phyloP scores from a whole-genome alignment of 164 flowering plant species.

The Magnolia sinica region DNA sequence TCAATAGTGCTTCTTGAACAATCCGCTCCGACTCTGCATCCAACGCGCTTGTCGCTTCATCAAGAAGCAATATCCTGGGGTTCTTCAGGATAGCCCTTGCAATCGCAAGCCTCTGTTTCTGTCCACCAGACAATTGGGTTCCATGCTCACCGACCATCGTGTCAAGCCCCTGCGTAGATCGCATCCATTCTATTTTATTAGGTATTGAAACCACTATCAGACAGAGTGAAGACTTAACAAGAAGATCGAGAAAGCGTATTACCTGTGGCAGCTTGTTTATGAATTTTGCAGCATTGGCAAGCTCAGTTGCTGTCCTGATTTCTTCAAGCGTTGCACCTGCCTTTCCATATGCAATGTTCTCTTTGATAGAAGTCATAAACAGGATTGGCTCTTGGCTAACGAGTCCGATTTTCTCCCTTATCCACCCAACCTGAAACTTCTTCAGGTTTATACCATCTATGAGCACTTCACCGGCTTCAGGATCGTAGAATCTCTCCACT shows the following conservation, averaged over 20 bases:
- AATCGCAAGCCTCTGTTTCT: slow-evolving; percentile 76
- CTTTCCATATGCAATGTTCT: slow-evolving; percentile 71
- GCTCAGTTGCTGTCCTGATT: slow-evolving; percentile 51
- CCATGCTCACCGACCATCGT: slow-evolving; percentile 80
- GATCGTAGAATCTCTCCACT: slow-evolving; percentile 81
- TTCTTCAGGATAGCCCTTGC: slow-evolving; percentile 79
- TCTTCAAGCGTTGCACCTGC: slow-evolving; percentile 53
- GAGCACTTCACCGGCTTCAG: slow-evolving; percentile 65
- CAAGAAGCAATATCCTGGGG: slow-evolving; percentile 73
- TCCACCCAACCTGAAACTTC: slow-evolving; percentile 50
- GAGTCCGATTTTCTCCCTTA: slow-evolving; percentile 60
- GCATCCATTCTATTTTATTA: background rate
- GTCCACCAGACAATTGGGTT: slow-evolving; percentile 75
- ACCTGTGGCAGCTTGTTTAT: slow-evolving; percentile 68
- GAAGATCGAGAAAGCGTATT: background rate
- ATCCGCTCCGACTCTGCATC: slow-evolving; percentile 67
- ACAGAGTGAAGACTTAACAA: background rate
- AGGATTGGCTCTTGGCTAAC: slow-evolving; percentile 72
- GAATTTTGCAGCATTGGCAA: slow-evolving; percentile 70
- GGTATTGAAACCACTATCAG: background rate
- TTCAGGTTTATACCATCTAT: slow-evolving; percentile 64
- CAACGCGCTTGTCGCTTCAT: slow-evolving; percentile 77
- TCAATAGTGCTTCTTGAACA: slow-evolving; percentile 63
- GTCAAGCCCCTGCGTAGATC: slow-evolving; percentile 49
- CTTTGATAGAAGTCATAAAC: slow-evolving; percentile 57